Percentiles rank a stretch among this genome's conserved stretches.
Evolutionary conservation across 176 grass and related monocot species (phyloP).

Genomic region (Saccharum officinarum): DNA sequence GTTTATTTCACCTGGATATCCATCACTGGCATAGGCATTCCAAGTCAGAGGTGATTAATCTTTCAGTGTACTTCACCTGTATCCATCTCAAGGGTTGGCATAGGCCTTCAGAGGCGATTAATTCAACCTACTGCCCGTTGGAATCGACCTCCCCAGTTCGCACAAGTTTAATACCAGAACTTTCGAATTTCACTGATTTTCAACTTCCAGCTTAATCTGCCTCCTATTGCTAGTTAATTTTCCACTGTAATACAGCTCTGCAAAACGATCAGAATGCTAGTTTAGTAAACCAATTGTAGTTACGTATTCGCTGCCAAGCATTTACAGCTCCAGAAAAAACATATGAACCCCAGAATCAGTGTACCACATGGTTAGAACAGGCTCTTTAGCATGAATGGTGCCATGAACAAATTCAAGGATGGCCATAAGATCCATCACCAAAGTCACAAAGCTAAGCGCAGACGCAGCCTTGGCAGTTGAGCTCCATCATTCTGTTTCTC

Average conservation of each 20-base stretch:
- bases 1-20: background rate
- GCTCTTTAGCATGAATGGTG: background rate
- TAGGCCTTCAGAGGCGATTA: background rate
- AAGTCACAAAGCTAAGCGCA: background rate
- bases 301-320: background rate
- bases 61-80: background rate
- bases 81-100: background rate
- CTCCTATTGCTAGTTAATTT: background rate
- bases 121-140: background rate
- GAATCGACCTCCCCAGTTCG: background rate
- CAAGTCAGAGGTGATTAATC: background rate
- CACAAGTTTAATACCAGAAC: background rate
- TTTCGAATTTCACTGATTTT: constrained; percentile 2
- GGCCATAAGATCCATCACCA: background rate
- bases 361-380: background rate
- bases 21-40: background rate
- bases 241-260: background rate
- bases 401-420: background rate
- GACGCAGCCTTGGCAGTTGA: constrained; percentile 7
- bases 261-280: background rate
- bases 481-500: background rate
- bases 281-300: background rate
- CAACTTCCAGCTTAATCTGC: background rate
- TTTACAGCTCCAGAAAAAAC: background rate
- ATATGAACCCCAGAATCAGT: background rate